A percentile compares a stretch with the other conserved stretches of the same genome.
phyloP scores from a whole-genome alignment of 495 filamentous ascomycete species.

The Annulohypoxylon maeteangense region DNA sequence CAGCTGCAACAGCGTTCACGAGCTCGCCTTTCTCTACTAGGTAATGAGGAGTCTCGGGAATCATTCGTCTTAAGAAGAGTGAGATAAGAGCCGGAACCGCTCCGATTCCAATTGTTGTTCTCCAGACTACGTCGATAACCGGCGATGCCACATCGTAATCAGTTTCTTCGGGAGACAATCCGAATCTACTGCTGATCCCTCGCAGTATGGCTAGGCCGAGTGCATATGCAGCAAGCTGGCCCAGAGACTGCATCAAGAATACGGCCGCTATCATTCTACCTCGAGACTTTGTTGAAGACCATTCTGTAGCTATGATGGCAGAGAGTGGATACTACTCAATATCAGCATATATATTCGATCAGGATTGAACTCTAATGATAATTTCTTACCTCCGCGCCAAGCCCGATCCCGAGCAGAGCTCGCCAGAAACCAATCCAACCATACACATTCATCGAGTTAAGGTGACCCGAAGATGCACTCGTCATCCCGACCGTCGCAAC shows the following conservation, averaged over 20 bases:
- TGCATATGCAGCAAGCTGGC: conserved; percentile 66
- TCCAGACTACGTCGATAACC: conserved; percentile 63
- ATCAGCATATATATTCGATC: conserved; percentile 4
- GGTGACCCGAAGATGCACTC: conserved; percentile 45
- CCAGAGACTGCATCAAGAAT: conserved; percentile 73
- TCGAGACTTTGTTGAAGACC: conserved; percentile 66
- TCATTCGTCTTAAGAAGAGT: conserved; percentile 66
- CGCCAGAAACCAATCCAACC: conserved; percentile 70
- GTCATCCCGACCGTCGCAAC: conserved; percentile 66
- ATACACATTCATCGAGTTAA: conserved; percentile 64
- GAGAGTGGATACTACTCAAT: conserved; percentile 48
- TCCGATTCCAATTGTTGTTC: conserved; percentile 68
- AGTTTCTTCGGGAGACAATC: conserved; percentile 58
- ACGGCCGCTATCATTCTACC: conserved; percentile 73
- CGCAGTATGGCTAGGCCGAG: conserved; percentile 59
- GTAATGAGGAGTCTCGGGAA: conserved; percentile 70
- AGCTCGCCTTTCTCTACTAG: conserved; percentile 40
- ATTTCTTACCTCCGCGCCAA: conserved; percentile 51
- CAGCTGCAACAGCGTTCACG: conserved; percentile 34
- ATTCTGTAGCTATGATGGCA: conserved; percentile 72
- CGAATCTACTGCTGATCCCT: conserved; percentile 58
- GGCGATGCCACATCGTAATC: conserved; percentile 53
- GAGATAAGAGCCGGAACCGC: conserved; percentile 69
- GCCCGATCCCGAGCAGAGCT: conserved; percentile 65
- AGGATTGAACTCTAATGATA: background rate